A percentile compares a stretch with the other conserved stretches of the same genome.
These are phyloP conservation scores for Opeltia flavorubescens DNA, from an alignment of 495 filamentous ascomycete genomes.

Conservation along the genomic window DNA sequence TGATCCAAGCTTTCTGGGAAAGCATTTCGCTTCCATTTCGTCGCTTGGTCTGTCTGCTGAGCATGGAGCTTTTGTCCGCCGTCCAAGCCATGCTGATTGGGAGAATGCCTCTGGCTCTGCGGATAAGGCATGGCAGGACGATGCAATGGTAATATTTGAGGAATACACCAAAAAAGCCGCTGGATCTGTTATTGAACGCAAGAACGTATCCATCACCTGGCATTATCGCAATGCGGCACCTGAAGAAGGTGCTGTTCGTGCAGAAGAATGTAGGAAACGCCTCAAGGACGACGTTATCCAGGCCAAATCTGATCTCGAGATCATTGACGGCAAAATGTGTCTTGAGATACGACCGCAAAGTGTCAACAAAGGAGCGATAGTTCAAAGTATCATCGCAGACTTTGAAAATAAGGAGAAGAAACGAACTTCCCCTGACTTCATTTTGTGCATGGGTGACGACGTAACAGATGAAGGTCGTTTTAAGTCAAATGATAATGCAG, in stretches of 20 bases:
- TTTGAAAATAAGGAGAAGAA: slow-evolving; percentile 36
- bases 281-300: slow-evolving; percentile 32
- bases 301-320: slow-evolving; percentile 45
- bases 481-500: not conserved
- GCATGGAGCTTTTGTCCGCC: slow-evolving; percentile 84
- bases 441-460: slow-evolving; percentile 84
- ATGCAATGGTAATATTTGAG: slow-evolving; percentile 67
- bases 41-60: slow-evolving; percentile 84
- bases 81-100: slow-evolving; percentile 62
- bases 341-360: slow-evolving; percentile 90
- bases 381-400: slow-evolving; percentile 55
- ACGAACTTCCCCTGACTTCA: slow-evolving; percentile 51
- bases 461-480: slow-evolving; percentile 88
- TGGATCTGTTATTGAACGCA: slow-evolving; percentile 85
- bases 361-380: slow-evolving; percentile 94
- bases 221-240: slow-evolving; percentile 87
- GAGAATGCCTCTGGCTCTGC: slow-evolving; percentile 67
- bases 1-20: slow-evolving; percentile 74
- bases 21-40: slow-evolving; percentile 74
- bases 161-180: slow-evolving; percentile 72
- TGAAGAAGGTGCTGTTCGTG: slow-evolving; percentile 61
- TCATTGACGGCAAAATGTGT: slow-evolving; percentile 92
- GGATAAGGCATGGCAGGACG: slow-evolving; percentile 80
- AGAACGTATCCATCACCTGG: slow-evolving; percentile 88
- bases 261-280: slow-evolving; percentile 60